phyloP scores from a whole-genome alignment of 116 monocot genomes.

The Trichopus zeylanicus region DNA sequence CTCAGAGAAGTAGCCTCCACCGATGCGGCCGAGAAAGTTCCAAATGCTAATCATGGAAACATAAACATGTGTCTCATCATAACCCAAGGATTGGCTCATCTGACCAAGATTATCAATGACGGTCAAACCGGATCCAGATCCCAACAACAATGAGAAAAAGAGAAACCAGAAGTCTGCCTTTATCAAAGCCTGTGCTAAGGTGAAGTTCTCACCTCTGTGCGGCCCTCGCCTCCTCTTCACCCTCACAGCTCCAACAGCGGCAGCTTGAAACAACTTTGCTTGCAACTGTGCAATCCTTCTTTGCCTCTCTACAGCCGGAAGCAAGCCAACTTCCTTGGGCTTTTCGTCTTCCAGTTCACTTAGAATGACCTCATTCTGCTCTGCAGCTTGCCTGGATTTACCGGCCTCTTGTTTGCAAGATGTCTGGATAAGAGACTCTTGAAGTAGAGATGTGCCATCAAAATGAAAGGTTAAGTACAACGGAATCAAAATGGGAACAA shows the following conservation, averaged over 20 bases:
- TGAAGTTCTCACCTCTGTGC: slow-evolving; percentile 45
- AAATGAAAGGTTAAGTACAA: slow-evolving; percentile 32
- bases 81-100: slow-evolving; percentile 32
- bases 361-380: slow-evolving; percentile 45
- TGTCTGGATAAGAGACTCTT: slow-evolving; percentile 34
- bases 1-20: slow-evolving; percentile 36
- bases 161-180: slow-evolving; percentile 42
- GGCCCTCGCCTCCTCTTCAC: slow-evolving; percentile 76
- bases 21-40: slow-evolving; percentile 41
- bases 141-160: slow-evolving; percentile 27
- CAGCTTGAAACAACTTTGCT: slow-evolving; percentile 67
- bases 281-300: slow-evolving; percentile 70
- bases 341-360: slow-evolving; percentile 97
- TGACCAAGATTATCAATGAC: slow-evolving; percentile 44
- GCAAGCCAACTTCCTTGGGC: slow-evolving; percentile 74
- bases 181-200: slow-evolving; percentile 31
- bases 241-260: slow-evolving; percentile 70
- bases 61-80: slow-evolving; percentile 25
- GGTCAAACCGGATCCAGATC: slow-evolving; percentile 32
- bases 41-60: slow-evolving; percentile 45
- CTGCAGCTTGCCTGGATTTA: slow-evolving; percentile 10
- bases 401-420: slow-evolving; percentile 34
- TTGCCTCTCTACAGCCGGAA: slow-evolving; percentile 71
- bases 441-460: slow-evolving; percentile 18
- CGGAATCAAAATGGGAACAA: slow-evolving; percentile 64